phyloP scores from a whole-genome alignment of 345 rosid species.

The Eucalyptus tenuipes region DNA sequence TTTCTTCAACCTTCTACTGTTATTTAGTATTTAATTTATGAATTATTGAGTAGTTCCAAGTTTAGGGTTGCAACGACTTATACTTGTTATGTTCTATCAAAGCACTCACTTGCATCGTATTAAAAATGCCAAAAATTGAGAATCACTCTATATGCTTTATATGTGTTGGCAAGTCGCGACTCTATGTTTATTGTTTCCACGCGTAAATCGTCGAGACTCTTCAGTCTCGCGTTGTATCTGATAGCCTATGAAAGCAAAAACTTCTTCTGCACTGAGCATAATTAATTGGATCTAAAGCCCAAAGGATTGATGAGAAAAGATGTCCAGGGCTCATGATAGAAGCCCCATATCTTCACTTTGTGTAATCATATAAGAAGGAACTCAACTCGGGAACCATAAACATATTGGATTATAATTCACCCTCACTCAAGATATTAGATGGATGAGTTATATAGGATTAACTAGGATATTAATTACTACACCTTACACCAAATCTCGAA shows the following conservation, averaged over 20 bases:
- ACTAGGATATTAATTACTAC: background rate
- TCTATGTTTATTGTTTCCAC: background rate
- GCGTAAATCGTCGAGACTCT: background rate
- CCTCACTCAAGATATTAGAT: background rate
- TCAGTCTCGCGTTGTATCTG: rapidly evolving
- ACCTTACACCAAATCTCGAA: background rate
- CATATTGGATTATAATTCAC: too few species aligned
- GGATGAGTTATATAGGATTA: rapidly evolving
- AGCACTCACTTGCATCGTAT: background rate
- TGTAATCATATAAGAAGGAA: background rate
- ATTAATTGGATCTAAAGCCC: background rate
- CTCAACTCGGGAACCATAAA: rapidly evolving
- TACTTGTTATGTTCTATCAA: background rate
- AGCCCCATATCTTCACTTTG: background rate
- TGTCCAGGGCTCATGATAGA: background rate
- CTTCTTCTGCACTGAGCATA: rapidly evolving
- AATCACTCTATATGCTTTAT: background rate
- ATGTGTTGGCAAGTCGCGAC: background rate
- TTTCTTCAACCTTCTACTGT: background rate
- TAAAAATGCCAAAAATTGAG: background rate
- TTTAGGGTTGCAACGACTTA: rapidly evolving
- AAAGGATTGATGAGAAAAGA: background rate
- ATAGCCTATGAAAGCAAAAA: background rate
- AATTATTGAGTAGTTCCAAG: background rate
- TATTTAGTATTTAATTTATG: background rate